phyloP scores from a whole-genome alignment of 2,329 filamentous ascomycete genomes.

The Aspergillus phoenicis region DNA sequence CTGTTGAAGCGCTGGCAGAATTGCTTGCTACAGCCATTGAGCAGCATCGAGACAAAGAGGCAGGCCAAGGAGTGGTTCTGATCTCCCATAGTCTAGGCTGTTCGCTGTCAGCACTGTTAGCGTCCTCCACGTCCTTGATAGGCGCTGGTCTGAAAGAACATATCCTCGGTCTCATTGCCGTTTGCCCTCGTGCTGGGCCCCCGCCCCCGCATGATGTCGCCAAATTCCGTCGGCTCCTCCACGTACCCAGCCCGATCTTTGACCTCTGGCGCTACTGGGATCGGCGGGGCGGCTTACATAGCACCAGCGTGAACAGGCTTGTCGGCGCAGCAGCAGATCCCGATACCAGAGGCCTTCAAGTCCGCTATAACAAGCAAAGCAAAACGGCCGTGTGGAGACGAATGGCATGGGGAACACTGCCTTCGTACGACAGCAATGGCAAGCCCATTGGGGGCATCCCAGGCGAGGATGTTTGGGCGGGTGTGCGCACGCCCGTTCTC shows the following conservation, averaged over 20 bases:
- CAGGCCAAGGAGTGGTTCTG: conserved; percentile 72
- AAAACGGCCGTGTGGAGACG: conserved; percentile 79
- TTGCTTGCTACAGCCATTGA: conserved; percentile 76
- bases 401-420: conserved; percentile 73
- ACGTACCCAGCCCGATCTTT: conserved; percentile 69
- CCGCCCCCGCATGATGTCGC: conserved; percentile 57
- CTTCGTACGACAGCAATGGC: conserved; percentile 56
- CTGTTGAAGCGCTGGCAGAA: conserved; percentile 71
- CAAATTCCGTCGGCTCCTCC: conserved; percentile 61
- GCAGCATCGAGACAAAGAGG: conserved; percentile 66
- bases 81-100: conserved; percentile 92
- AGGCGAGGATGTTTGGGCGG: conserved; percentile 70
- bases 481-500: conserved; percentile 72
- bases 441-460: conserved; percentile 66
- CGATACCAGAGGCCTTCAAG: conserved; percentile 47
- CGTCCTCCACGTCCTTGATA: conserved; percentile 60
- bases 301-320: conserved; percentile 77
- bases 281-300: conserved; percentile 73
- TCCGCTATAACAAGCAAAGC: conserved; percentile 72
- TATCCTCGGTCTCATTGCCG: conserved; percentile 74
- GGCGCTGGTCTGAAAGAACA: conserved; percentile 59
- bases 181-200: conserved; percentile 75
- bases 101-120: conserved; percentile 72
- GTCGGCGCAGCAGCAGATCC: conserved; percentile 49
- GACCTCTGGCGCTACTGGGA: conserved; percentile 78